Evolutionary conservation across 2,329 filamentous ascomycete genomes (phyloP), one percentile per base, ranked within the genome.

Genomic region (Cladosporium sp.): DNA sequence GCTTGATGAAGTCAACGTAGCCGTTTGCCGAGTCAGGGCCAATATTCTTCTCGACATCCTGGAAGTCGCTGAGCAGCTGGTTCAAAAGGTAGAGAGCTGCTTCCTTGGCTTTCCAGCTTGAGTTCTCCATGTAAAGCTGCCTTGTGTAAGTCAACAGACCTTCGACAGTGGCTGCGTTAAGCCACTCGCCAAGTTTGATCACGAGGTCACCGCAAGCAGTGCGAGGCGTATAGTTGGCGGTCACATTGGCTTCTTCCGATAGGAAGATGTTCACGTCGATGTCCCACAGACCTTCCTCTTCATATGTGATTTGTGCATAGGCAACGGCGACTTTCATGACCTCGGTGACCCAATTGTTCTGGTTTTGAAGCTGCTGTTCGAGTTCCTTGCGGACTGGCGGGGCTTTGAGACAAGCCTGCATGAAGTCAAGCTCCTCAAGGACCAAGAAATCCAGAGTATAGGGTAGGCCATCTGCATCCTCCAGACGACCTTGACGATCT

Each of bases 251-350:
- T 75, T 97, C 93, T 73, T 99, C 94, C 0, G 91, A 93, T 47
- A 99, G 80, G 74, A 95, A 99, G 2, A 99, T 83, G 58, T 96
- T 97, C 64, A 95, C 89, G 72, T 99, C 94, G 61, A 97, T 91
- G 65, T 97, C 91, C 94, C 94, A 99, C 9, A 99, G 76, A 7
- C 90, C 91, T 74, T 97, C 91, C 69, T 97, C 94, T 72, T 99
- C 94, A 25, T 85, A 86, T 1, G 89, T 92, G 65, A 99, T 95
- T 63, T 93, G 90, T 12, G 91, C 88, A 73, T 96, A 97, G 1
- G 86, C 85, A 19, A 91, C 85, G 9, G 91, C 84, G 63, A 97
- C 82, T 70, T 88, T 89, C 84, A 97, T 89, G 19, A 97, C 85
- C 67, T 96, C 89, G 34, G 89, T 81, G 64, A 97, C 82, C 93